Conservation (phyloP, 75 land plant genomes). For the Pseudotsuga menziesii region DNA sequence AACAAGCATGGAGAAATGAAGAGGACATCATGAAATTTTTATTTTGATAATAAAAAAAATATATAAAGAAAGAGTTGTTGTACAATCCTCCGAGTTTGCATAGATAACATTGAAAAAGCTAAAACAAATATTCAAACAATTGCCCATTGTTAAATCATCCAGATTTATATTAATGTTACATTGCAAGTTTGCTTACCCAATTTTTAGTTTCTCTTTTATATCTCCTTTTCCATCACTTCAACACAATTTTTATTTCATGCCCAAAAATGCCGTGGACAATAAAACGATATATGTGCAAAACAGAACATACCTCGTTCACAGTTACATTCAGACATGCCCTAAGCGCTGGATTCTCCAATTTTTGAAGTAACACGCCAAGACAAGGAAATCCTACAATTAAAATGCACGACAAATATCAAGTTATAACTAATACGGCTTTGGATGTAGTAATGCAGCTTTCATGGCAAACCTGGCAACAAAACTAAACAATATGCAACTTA, state of each 20-base stretch:
- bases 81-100: not conserved
- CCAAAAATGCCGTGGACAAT: not conserved
- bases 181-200: not conserved
- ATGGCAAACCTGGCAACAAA: not conserved
- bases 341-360: conserved; percentile 87
- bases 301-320: conserved; percentile 53
- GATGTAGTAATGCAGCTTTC: not conserved
- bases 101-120: not conserved
- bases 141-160: not conserved
- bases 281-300: not conserved
- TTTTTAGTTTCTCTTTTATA: too few species aligned
- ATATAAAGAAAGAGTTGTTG: not conserved
- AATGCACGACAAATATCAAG: not conserved
- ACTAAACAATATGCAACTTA: not conserved
- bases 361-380: conserved; percentile 83
- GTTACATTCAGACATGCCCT: conserved; percentile 68
- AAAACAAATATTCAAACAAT: not conserved
- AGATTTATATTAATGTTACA: not conserved
- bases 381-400: conserved; percentile 72
- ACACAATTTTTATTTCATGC: not conserved
- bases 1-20: too few species aligned
- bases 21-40: too few species aligned
- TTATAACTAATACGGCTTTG: not conserved
- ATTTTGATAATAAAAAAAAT: not conserved
- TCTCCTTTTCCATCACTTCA: not conserved